Evolutionary conservation across 83 land plant genomes (phyloP).

Genomic region (Isoetes engelmannii): DNA sequence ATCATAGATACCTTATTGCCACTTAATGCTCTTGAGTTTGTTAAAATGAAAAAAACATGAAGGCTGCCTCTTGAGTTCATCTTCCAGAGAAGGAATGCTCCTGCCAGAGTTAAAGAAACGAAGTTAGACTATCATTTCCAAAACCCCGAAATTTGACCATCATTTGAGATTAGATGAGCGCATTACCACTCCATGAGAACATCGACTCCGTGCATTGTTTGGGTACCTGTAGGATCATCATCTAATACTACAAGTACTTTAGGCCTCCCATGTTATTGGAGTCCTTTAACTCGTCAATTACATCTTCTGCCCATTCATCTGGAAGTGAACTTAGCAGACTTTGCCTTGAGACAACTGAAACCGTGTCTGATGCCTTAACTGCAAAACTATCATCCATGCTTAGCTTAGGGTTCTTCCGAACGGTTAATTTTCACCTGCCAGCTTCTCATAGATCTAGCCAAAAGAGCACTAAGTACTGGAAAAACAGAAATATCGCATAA

Average conservation of each 20-base stretch:
- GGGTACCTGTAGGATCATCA: conserved; percentile 99
- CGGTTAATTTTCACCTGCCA: conserved; percentile 79
- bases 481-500: neutral
- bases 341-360: conserved; percentile 47
- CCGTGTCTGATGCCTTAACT: conserved; percentile 19
- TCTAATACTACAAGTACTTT: conserved; percentile 86
- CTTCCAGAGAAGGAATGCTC: conserved; percentile 60
- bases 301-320: conserved; percentile 74
- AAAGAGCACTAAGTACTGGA: neutral
- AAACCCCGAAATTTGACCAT: neutral
- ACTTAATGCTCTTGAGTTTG: conserved; percentile 81
- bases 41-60: conserved; percentile 85
- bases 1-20: conserved; percentile 62
- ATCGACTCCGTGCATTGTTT: conserved; percentile 91
- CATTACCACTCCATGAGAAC: conserved; percentile 90
- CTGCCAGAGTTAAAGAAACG: conserved; percentile 22
- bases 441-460: conserved; percentile 43
- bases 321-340: conserved; percentile 54
- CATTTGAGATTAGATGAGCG: conserved; percentile 1
- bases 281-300: conserved; percentile 39
- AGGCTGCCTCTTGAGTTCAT: conserved; percentile 64
- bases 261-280: conserved; percentile 33
- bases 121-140: neutral
- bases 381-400: conserved; percentile 1
- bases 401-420: conserved; percentile 8